Evolutionary conservation across 31 red algal species (phyloP).

Genomic region (Asparagopsis taxiformis): DNA sequence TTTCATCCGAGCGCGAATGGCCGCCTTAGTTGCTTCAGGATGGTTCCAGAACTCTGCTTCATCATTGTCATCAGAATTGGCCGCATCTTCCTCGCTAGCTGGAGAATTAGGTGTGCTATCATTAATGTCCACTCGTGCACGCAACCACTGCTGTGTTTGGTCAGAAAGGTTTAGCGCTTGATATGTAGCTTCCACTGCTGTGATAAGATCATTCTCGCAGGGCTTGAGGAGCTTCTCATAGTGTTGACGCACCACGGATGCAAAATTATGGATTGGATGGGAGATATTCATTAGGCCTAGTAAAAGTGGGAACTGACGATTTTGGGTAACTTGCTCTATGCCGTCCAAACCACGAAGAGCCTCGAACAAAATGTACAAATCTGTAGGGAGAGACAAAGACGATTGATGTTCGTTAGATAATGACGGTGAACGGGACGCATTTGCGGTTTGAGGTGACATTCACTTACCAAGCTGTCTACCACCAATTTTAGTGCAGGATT

Average conservation of each 20-base stretch:
- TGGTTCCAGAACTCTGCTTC: slow-evolving; percentile 15
- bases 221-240: slow-evolving; percentile 43
- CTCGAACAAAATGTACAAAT: slow-evolving; percentile 86
- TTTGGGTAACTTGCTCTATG: slow-evolving; percentile 22
- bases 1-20: slow-evolving; percentile 51
- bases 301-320: slow-evolving; percentile 44
- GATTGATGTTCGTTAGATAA: background rate
- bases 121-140: background rate
- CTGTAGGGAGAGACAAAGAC: background rate
- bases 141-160: background rate
- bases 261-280: slow-evolving; percentile 23
- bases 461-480: slow-evolving; percentile 15
- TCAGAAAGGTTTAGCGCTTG: background rate
- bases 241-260: slow-evolving; percentile 18
- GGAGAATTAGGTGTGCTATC: background rate
- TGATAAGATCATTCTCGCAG: slow-evolving; percentile 20
- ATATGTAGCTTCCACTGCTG: slow-evolving; percentile 30
- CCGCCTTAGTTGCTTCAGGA: slow-evolving; percentile 63
- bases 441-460: no score
- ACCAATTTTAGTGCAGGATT: slow-evolving; percentile 20
- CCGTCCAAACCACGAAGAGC: slow-evolving; percentile 59
- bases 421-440: background rate
- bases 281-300: slow-evolving; percentile 47
- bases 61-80: slow-evolving; percentile 12
- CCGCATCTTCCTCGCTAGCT: background rate